A percentile compares a stretch with the other conserved stretches of the same genome.
These are phyloP conservation scores for Tephrocybe sp. DNA, from an alignment of 768 basidiomycete species.

Conservation along the genomic window DNA sequence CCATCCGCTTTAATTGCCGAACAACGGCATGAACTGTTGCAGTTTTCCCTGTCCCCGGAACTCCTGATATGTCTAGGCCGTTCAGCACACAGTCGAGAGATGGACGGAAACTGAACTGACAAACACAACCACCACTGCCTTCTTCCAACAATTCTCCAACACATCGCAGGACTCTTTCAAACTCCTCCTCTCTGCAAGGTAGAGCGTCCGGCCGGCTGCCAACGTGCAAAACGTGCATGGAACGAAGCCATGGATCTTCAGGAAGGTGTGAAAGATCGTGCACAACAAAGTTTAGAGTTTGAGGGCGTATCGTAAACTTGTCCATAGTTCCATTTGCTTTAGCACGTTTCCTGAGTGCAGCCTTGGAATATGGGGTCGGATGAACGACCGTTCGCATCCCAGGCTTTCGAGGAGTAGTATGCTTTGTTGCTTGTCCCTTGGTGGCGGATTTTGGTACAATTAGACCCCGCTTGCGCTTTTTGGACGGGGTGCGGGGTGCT, in stretches of 20 bases:
- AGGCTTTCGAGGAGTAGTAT: constrained; percentile 33
- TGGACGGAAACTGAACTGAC: constrained; percentile 45
- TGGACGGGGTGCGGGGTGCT: constrained; percentile 52
- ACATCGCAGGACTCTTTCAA: constrained; percentile 31
- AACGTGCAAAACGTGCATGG: constrained; percentile 91
- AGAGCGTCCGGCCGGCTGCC: constrained; percentile 87
- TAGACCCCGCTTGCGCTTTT: constrained; percentile 41
- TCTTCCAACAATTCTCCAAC: constrained; percentile 89
- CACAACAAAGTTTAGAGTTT: constrained; percentile 28
- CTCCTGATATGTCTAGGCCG: constrained; percentile 86
- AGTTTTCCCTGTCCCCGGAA: constrained; percentile 99
- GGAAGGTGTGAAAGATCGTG: constrained; percentile 55
- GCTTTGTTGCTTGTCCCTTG: constrained; percentile 18
- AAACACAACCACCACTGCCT: constrained; percentile 93
- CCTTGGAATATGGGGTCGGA: constrained; percentile 79
- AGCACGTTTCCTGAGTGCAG: constrained; percentile 51
- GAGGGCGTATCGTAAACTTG: constrained; percentile 27
- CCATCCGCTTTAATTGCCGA: constrained; percentile 87
- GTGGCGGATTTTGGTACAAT: constrained; percentile 20
- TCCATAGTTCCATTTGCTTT: constrained; percentile 17
- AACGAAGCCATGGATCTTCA: constrained; percentile 78
- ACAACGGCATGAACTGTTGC: constrained; percentile 96
- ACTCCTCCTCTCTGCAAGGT: constrained; percentile 50
- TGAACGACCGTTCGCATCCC: constrained; percentile 44
- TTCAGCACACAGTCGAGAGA: constrained; percentile 4